Base-by-base conservation (phyloP, 768 basidiomycete genomes). In the Kwoniella dendrophila region DNA sequence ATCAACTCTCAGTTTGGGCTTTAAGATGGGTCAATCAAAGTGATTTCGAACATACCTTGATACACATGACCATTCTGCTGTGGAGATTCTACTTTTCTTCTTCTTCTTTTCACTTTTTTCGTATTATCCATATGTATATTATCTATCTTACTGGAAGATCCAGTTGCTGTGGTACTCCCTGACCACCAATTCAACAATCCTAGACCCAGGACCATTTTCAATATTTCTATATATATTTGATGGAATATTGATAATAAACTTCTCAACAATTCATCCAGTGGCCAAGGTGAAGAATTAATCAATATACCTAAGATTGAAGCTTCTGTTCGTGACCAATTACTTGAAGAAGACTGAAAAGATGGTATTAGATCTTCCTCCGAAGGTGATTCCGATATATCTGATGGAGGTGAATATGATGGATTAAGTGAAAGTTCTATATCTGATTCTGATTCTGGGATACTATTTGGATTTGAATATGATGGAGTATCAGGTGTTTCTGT, bases 81-180 rank as follows among this genome's bases (percentile, higher is more conserved):
- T 32, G 26, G 44, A 18, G 40, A 30, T 27, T 48, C 60, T 7
- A 41, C 51, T 34, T 32, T 55, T 27, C 60, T 47, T 49, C 60
- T 36, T 20, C 60, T 32, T 29, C 60, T 47, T 24, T 34, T 36
- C 2, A 62, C 45, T 20, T 49, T 55, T 47, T 38, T 55, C 27
- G 34, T 30, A 20, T 20, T n/a, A 22, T 18, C 53, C 60, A 56
- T 43, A 32, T 43, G 44, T 18, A 55, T 29, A 11, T 20, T 47
- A 27, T 56, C 60, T 22, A 30, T 18, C 22, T 49, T 33, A 16
- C 56, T 29, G 18, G 18, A 33, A 6, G 29, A n/a, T n/a, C n/a
- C n/a, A 33, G 30, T 22, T 22, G 14, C 18, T 4, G 20, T 44
- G 20, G 20, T 44, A 3, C 29, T 32, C 14, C 27, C 49, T 33